Base-by-base conservation (phyloP, 2,329 filamentous ascomycete species). In the Dryadomyces sulphureus region DNA sequence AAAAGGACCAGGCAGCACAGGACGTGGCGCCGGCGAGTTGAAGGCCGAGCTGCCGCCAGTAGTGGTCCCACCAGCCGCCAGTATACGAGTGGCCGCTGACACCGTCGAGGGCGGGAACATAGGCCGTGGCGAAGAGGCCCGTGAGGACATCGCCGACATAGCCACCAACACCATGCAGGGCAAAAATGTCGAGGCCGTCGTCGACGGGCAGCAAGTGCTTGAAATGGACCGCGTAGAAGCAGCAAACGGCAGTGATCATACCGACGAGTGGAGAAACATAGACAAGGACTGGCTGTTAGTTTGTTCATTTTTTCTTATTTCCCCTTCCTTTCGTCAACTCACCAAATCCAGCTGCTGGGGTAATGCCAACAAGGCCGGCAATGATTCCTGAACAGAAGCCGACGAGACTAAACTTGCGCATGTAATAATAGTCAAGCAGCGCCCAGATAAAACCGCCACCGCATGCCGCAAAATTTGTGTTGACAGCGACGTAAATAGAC, bases 181-280 rank as follows among this genome's bases (percentile, higher is more conserved):
- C 72, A 49, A 77, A 78, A 43, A 78, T 73, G 48, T 77, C 73
- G 44, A 78, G 64, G 2, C 72, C 72, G 40, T 77, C 74, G 48
- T 78, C 75, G 11, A 77, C 65, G 8, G 63, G 62, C 5, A 77
- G 58, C 49, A 72, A 60, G 43, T 74, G 62, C 53, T 76, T 75
- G 52, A 69, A 56, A 46, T 67, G 62, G 45, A 66, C 67, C 11
- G 65, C 58, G 47, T 67, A 68, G 48, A 68, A 68, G 50, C 67
- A 73, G 19, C 62, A 60, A 2, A 63, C 55, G 0, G 67, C 61
- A 0, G 73, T 76, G 2, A 77, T 51, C 16, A 70, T 62, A 3
- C 75, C 74, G 17, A 78, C 65, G 0, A 73, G 59, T 0, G 66
- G 61, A 0, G 72, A 66, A 2, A 68, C 60, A 54, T 72, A 74